Base-by-base conservation (phyloP, 1,284 basidiomycete genomes). In the Baeospora myosura region DNA sequence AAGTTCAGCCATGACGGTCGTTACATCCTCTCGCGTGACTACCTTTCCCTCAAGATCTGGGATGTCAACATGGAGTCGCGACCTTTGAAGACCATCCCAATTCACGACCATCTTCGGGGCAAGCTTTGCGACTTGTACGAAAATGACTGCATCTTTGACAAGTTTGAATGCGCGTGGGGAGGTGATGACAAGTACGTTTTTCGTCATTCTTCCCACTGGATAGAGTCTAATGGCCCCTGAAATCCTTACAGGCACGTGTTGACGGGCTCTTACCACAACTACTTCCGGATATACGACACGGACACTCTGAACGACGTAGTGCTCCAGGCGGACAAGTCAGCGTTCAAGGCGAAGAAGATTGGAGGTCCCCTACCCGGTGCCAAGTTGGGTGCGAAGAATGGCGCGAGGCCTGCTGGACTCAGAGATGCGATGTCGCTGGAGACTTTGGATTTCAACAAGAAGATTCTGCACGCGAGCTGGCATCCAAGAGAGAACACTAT, bases 71-170 rank as follows among this genome's bases (percentile, higher is more conserved):
- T 98, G 95, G 96, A 99, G 67, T 86, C 81, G 53, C 81, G 87
- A 59, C 96, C 96, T 3, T 69, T 99, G 48, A 96, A 96, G 72
- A 98, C 94, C 5, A 98, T 99, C 63, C 89, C 91, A 43, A 98
- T 99, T 54, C 96, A 99, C 59, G 96, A 99, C 56, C 96, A 98
- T 64, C 74, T 99, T 31, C 84, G 95, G 41, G 88, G 90, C 45
- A 98, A 98, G 65, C 78, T 99, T 8, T 99, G 96, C 65, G 96
- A 99, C 63, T 67, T 98, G 49, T 99, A 99, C 62, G 96, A 99
- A 71, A 99, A 98, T 60, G 96, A 99, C 62, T 98, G 95, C 65
- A 99, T 99, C 62, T 99, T 98, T 63, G 96, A 98, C 75, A 98
- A 98, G 67, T 99, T 98, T 54, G 96, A 97, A 66, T 96, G 93